These are phyloP conservation scores for Bothriochloa decipiens DNA, from an alignment of 176 grass and related monocot genomes.

Conservation along the genomic window DNA sequence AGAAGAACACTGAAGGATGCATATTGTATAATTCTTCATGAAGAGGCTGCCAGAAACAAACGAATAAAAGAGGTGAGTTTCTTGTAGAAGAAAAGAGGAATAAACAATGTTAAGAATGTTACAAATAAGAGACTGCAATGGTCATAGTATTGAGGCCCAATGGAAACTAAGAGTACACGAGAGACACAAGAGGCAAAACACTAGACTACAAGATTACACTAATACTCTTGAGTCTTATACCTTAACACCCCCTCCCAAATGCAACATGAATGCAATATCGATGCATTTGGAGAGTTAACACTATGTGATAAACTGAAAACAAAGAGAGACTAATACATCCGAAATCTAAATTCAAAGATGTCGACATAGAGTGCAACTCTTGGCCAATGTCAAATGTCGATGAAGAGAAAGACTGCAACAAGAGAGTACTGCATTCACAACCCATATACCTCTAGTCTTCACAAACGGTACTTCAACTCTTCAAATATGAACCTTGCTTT, in stretches of 20 bases:
- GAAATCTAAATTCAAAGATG: not conserved
- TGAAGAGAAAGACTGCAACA: too few species aligned
- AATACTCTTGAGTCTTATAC: not conserved
- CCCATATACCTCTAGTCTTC: too few species aligned
- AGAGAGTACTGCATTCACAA: too few species aligned
- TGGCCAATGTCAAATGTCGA: not conserved
- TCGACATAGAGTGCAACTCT: not conserved
- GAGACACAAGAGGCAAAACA: not conserved
- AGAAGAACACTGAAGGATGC: constrained; percentile 75
- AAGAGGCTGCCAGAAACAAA: constrained; percentile 63
- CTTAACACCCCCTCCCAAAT: too few species aligned
- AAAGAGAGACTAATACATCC: not conserved
- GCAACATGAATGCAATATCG: too few species aligned
- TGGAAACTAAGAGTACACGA: not conserved
- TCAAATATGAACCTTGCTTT: too few species aligned
- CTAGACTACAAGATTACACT: not conserved
- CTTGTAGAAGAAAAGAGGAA: constrained; percentile 17
- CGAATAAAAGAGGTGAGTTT: constrained; percentile 25
- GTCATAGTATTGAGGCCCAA: not conserved
- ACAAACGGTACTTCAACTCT: too few species aligned
- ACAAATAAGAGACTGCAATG: not conserved
- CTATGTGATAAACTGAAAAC: too few species aligned
- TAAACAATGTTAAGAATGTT: not conserved
- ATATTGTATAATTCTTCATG: constrained; percentile 85
- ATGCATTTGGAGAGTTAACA: too few species aligned